Base-by-base conservation (phyloP, 352 stramenopile genomes). In the Globisporangium megalacanthum region DNA sequence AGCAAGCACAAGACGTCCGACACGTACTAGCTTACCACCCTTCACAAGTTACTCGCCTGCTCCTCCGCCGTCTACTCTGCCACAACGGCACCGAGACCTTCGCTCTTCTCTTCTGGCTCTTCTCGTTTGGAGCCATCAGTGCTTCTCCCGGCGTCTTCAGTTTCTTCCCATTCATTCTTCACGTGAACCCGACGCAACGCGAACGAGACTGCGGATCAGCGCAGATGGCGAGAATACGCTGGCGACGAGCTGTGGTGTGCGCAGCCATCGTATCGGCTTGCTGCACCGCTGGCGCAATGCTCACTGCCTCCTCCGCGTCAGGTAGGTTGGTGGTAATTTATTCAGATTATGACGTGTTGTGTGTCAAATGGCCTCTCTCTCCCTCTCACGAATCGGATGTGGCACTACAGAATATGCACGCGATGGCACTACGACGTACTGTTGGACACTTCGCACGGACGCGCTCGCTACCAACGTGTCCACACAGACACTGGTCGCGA, bases 351-450 rank as follows among this genome's bases (percentile, higher is more conserved):
- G 10, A 39, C 35, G 35, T 39, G 35, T 39, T 8, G 35, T 29
- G 25, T 4, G 25, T 13, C 35, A 39, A 8, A 5, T 39, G 35
- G 35, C 22, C 42, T 25, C 42, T n/a, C 2, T 5, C 17, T 47
- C 41, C 22, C 41, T 47, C 17, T 25, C 35, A 39, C 35, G 35
- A 52, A n/a, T n/a, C 13, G 48, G 13, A n/a, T 54, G 17, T 31
- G 20, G 35, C 54, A 13, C 6, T 20, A 17, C 17, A 56, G 49
- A 17, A 8, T 52, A 53, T 17, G 31, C 33, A 8, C 39, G 11
- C 22, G 65, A 76, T 15, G 68, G 67, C 41, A 15, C 49, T 25
- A 74, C 70, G 35, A 79, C 71, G 9, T 77, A 72, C 47, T 79
- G 71, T 51, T 79, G 68, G 68, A 58, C 44, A 3, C 54, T 75